Percentiles rank a stretch among this genome's conserved stretches.
Conservation (phyloP, 176 grass and related monocot species). For the Carex scoparia region DNA sequence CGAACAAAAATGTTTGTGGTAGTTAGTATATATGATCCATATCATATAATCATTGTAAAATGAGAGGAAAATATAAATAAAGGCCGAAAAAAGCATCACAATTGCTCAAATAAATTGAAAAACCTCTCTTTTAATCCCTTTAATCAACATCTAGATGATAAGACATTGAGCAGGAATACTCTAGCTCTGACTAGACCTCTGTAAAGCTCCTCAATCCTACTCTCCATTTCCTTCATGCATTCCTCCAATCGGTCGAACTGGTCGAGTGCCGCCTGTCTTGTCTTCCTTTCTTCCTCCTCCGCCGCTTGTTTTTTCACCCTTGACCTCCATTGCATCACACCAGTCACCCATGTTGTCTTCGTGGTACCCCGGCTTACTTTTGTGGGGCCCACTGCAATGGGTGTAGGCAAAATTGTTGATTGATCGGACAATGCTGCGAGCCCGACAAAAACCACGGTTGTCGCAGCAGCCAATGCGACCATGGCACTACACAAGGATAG, state of each 20-base stretch:
- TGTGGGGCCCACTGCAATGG: not conserved
- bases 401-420: not conserved
- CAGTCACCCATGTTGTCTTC: not conserved
- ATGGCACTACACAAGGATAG: constrained; percentile 21
- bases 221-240: constrained; percentile 34
- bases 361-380: not conserved
- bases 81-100: not conserved
- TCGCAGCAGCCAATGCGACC: constrained; percentile 22
- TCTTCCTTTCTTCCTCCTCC: constrained; percentile 18
- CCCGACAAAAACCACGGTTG: constrained; percentile 24
- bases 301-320: not conserved
- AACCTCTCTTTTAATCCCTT: not conserved
- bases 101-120: not conserved
- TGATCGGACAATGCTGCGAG: constrained; percentile 26
- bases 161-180: constrained; percentile 58
- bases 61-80: not conserved
- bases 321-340: constrained; percentile 13
- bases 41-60: not conserved
- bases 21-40: not conserved
- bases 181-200: constrained; percentile 42
- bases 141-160: constrained; percentile 19
- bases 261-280: not conserved
- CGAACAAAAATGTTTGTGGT: not conserved
- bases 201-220: constrained; percentile 39
- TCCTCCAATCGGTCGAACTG: constrained; percentile 40